These are phyloP conservation scores for Antrodiella citrinella DNA, from an alignment of 768 basidiomycete genomes.

Conservation along the genomic window DNA sequence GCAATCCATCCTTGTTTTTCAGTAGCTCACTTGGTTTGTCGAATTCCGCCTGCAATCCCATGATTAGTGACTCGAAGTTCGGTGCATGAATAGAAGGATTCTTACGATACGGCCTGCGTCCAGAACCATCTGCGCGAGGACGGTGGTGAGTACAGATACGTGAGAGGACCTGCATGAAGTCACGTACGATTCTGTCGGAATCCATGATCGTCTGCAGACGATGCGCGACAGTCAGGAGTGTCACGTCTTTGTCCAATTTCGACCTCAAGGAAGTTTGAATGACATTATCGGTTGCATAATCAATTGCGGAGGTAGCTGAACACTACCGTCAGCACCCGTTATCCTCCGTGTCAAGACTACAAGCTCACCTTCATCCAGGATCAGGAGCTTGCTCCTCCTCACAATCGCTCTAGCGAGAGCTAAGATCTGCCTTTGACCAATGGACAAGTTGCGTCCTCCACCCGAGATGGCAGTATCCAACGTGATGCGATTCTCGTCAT, in stretches of 20 bases:
- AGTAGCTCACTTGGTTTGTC: too few species aligned
- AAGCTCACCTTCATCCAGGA: slow-evolving; percentile 43
- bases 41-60: too few species aligned
- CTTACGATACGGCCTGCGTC: too few species aligned
- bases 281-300: slow-evolving; percentile 42
- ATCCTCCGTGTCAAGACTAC: background rate
- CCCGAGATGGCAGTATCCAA: slow-evolving; percentile 36
- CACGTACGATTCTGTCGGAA: too few species aligned
- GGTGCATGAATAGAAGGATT: too few species aligned
- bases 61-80: too few species aligned
- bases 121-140: slow-evolving; percentile 31
- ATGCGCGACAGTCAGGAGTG: too few species aligned
- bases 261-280: slow-evolving; percentile 46
- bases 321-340: background rate
- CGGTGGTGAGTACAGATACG: too few species aligned
- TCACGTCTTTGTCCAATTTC: slow-evolving; percentile 29
- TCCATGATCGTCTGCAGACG: slow-evolving; percentile 37
- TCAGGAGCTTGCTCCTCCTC: too few species aligned
- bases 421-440: slow-evolving; percentile 56
- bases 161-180: too few species aligned
- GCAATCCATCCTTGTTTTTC: too few species aligned
- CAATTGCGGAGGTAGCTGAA: slow-evolving; percentile 14
- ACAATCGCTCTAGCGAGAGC: too few species aligned
- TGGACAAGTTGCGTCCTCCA: slow-evolving; percentile 37
- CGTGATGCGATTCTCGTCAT: slow-evolving; percentile 28